A percentile compares a stretch with the other conserved stretches of the same genome.
Conservation (phyloP, 148 eudicot species). For the Nepenthes mirabilis region DNA sequence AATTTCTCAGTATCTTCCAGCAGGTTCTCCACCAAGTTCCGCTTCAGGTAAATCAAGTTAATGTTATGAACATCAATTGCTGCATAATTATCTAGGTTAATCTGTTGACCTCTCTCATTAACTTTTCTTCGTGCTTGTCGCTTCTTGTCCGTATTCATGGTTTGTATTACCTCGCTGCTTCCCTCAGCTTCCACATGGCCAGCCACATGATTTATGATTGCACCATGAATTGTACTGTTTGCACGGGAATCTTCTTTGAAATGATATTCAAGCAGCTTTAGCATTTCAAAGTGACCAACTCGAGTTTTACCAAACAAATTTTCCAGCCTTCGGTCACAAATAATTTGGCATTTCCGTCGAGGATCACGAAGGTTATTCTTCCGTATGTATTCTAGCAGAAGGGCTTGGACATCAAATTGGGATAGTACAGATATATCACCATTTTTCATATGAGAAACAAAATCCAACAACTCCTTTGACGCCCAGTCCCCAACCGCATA, state of each 20-base stretch:
- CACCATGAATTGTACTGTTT: conserved; percentile 35
- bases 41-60: conserved; percentile 63
- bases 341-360: conserved; percentile 58
- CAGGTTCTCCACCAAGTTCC: conserved; percentile 60
- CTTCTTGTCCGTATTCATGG: conserved; percentile 35
- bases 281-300: conserved; percentile 89
- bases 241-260: conserved; percentile 49
- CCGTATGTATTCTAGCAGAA: conserved; percentile 73
- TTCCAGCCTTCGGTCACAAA: conserved; percentile 72
- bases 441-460: conserved; percentile 75
- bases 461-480: conserved; percentile 67
- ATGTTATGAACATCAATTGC: conserved; percentile 85
- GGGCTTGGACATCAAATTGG: conserved; percentile 77
- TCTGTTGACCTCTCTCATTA: conserved; percentile 36
- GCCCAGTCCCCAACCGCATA: conserved; percentile 55
- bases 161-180: conserved; percentile 19
- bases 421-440: conserved; percentile 64
- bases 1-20: conserved; percentile 43
- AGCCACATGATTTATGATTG: conserved; percentile 26
- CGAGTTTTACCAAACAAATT: conserved; percentile 62
- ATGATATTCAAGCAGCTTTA: conserved; percentile 74
- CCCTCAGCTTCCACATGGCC: conserved; percentile 32
- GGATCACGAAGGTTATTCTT: conserved; percentile 86
- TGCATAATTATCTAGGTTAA: conserved; percentile 65
- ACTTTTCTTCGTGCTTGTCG: conserved; percentile 40